Evolutionary conservation across 2,329 filamentous ascomycete genomes (phyloP).

Genomic region (Hymenoscyphus scutula): DNA sequence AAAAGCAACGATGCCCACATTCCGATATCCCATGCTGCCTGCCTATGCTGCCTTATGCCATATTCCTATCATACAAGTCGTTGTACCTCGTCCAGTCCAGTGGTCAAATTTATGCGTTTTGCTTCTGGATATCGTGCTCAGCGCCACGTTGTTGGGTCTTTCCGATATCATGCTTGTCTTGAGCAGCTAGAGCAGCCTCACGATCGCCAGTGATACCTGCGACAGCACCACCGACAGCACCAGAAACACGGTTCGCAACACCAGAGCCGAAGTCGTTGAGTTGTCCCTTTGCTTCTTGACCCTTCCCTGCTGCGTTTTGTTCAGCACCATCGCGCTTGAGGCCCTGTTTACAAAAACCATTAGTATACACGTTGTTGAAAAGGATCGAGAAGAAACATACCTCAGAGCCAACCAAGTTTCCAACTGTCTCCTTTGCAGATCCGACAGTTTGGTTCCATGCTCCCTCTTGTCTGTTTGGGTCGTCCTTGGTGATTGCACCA

Average conservation of each 20-base stretch:
- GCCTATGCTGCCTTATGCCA: too few species aligned
- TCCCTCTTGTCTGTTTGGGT: constrained; percentile 68
- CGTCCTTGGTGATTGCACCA: constrained; percentile 69
- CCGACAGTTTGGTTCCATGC: constrained; percentile 89
- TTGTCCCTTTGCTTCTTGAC: constrained; percentile 80
- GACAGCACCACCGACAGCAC: constrained; percentile 67
- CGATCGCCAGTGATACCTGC: constrained; percentile 72
- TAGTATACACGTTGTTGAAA: neutral
- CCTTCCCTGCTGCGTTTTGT: constrained; percentile 79
- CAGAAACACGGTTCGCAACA: constrained; percentile 62
- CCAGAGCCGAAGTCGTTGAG: constrained; percentile 71
- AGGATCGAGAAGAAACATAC: constrained; percentile 40
- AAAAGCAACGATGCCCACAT: constrained; percentile 2
- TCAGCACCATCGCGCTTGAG: constrained; percentile 71
- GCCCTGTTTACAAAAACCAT: constrained; percentile 40
- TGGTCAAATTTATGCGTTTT: constrained; percentile 26
- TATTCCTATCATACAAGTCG: neutral
- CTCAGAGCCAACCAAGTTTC: constrained; percentile 72
- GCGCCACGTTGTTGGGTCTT: constrained; percentile 83
- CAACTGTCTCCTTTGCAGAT: constrained; percentile 76
- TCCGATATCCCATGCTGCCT: neutral
- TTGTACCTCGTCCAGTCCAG: neutral
- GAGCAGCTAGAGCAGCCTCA: constrained; percentile 60
- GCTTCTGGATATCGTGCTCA: constrained; percentile 75
- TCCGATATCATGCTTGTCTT: constrained; percentile 70